These are phyloP conservation scores for Scalesia atractyloides DNA, from an alignment of 129 eudicot species.

Conservation along the genomic window DNA sequence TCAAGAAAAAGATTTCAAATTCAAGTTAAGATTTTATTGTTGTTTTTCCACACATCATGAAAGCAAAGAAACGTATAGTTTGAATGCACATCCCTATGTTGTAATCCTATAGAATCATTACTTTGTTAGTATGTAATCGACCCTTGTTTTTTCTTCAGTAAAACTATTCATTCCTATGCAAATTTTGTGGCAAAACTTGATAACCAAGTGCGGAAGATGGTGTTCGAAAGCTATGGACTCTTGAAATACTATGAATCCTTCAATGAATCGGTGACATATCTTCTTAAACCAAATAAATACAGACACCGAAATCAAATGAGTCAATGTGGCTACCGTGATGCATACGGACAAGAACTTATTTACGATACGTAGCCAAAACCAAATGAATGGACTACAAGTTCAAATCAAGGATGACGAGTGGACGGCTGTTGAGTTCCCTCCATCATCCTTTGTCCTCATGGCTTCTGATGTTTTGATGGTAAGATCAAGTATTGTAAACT, in stretches of 20 bases:
- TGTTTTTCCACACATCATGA: too few relatives aligned
- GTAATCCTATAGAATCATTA: background rate
- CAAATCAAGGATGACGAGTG: constrained; percentile 34
- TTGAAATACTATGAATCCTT: constrained; percentile 30
- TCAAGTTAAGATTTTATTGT: too few relatives aligned
- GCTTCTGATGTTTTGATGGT: constrained; percentile 34
- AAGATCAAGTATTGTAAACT: background rate
- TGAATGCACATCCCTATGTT: too few relatives aligned
- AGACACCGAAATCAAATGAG: background rate
- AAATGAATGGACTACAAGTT: constrained; percentile 35
- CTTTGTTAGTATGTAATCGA: background rate
- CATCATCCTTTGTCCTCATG: constrained; percentile 38
- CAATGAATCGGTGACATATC: constrained; percentile 27
- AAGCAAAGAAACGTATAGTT: too few relatives aligned
- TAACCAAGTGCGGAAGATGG: constrained; percentile 38
- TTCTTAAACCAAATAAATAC: constrained; percentile 30
- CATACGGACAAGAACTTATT: constrained; percentile 45
- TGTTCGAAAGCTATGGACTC: constrained; percentile 45
- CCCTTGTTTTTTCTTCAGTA: background rate
- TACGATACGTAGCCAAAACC: constrained; percentile 35
- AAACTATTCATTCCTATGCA: constrained; percentile 17
- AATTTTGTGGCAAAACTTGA: constrained; percentile 30
- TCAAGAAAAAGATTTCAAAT: too few relatives aligned
- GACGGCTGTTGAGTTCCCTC: constrained; percentile 38
- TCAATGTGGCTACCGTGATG: constrained; percentile 9